Percentiles rank a stretch among this genome's conserved stretches.
Evolutionary conservation across 106 monocot species (phyloP).

Genomic region (Acanthochlamys bracteata): DNA sequence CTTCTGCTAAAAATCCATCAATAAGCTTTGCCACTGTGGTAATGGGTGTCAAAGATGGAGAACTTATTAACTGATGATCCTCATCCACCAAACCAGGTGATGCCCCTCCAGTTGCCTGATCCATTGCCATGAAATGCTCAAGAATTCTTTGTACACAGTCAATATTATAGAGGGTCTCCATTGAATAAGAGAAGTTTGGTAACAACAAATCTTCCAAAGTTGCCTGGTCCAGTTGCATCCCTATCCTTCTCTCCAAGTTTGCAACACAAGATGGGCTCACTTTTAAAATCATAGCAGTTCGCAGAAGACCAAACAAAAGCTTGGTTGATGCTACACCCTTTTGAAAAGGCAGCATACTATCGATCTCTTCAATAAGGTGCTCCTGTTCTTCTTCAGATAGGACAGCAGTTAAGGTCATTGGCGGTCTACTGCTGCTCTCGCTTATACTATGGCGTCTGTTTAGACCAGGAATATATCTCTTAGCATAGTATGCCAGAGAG

Average conservation of each 20-base stretch:
- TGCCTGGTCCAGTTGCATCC: constrained; percentile 12
- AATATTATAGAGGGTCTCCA: constrained; percentile 12
- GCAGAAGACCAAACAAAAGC: constrained; percentile 11
- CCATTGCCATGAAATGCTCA: constrained; percentile 8
- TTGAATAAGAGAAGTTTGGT: constrained; percentile 6
- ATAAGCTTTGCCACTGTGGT: constrained; percentile 13
- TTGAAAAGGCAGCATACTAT: constrained; percentile 1
- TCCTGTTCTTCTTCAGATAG: constrained; percentile 10
- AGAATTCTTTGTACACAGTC: constrained; percentile 9
- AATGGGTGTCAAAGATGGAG: constrained; percentile 4
- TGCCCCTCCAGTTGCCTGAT: constrained; percentile 8
- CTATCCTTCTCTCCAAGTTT: constrained; percentile 9
- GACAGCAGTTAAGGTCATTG: neutral
- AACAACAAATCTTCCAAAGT: constrained; percentile 10
- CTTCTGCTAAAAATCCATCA: constrained; percentile 7
- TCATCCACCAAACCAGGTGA: constrained; percentile 11
- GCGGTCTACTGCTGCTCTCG: constrained; percentile 3
- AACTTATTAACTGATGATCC: constrained; percentile 4
- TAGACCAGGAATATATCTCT: constrained; percentile 9
- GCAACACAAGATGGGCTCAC: neutral
- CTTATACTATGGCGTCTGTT: constrained; percentile 1
- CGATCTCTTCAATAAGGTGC: constrained; percentile 8
- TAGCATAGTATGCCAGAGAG: constrained; percentile 5
- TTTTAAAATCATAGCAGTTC: constrained; percentile 10
- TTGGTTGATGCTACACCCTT: constrained; percentile 8